These are phyloP conservation scores for Allantophomopsis cytisporea DNA, from an alignment of 2,329 filamentous ascomycete species.

Conservation along the genomic window DNA sequence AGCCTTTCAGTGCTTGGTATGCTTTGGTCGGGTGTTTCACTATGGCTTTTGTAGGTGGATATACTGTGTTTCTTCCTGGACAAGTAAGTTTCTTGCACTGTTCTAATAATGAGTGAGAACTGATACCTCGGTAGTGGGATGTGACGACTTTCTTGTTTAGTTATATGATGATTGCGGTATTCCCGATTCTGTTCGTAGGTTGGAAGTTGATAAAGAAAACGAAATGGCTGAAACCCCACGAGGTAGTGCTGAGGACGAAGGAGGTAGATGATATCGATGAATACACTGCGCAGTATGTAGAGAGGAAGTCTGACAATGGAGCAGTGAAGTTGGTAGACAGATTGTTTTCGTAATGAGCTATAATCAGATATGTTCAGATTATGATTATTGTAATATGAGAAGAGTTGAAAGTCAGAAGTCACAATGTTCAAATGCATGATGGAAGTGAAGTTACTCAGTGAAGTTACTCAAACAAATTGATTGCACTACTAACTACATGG, in stretches of 20 bases:
- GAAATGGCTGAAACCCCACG: slow-evolving; percentile 33
- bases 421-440: too few species aligned
- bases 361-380: too few species aligned
- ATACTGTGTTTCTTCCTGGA: slow-evolving; percentile 42
- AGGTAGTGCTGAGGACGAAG: slow-evolving; percentile 35
- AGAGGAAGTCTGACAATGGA: slow-evolving; percentile 10
- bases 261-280: slow-evolving; percentile 48
- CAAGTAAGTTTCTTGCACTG: slow-evolving; percentile 1
- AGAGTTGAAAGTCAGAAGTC: too few species aligned
- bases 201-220: slow-evolving; percentile 49
- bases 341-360: slow-evolving; percentile 5
- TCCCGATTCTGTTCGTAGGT: slow-evolving; percentile 40
- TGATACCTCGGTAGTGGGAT: slow-evolving; percentile 27
- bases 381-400: too few species aligned
- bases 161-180: slow-evolving; percentile 43
- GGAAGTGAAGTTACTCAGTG: too few species aligned
- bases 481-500: too few species aligned
- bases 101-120: neutral
- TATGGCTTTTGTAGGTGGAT: slow-evolving; percentile 49
- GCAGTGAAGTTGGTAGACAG: slow-evolving; percentile 11
- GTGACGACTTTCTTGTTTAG: slow-evolving; percentile 47
- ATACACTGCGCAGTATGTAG: slow-evolving; percentile 39
- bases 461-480: too few species aligned
- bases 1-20: slow-evolving; percentile 42
- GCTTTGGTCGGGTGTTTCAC: slow-evolving; percentile 35